These are phyloP conservation scores for Alternaria sp. DNA, from an alignment of 2,329 filamentous ascomycete genomes.

Conservation along the genomic window DNA sequence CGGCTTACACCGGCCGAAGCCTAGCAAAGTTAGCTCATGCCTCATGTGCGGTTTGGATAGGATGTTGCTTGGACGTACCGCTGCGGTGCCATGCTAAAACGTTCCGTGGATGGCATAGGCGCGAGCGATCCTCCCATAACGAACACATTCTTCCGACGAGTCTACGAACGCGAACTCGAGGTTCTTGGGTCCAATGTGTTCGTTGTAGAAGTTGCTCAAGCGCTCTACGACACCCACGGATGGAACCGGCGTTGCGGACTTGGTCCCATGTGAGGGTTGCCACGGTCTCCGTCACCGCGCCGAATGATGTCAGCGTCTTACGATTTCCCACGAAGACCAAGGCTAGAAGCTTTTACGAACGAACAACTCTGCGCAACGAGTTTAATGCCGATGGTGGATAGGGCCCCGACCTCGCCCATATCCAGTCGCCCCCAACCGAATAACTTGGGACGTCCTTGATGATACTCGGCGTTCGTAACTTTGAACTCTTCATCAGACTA, in stretches of 20 bases:
- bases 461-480: not conserved
- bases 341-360: not conserved
- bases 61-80: not conserved
- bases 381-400: not conserved
- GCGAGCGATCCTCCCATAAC: not conserved
- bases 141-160: not conserved
- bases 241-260: not conserved
- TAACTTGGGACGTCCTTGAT: not conserved
- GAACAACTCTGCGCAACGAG: not conserved
- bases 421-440: constrained; percentile 1
- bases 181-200: not conserved
- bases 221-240: not conserved
- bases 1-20: not conserved
- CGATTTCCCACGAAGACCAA: not conserved
- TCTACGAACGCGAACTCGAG: not conserved
- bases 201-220: not conserved
- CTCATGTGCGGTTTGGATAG: not conserved
- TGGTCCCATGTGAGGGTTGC: not conserved
- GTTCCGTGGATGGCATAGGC: not conserved
- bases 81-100: not conserved
- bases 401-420: constrained; percentile 1
- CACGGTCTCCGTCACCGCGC: not conserved
- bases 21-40: not conserved
- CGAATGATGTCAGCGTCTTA: not conserved
- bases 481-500: constrained; percentile 33